Evolutionary conservation across 148 eudicot species (phyloP).

Genomic region (Tetragonia tetragonoides): DNA sequence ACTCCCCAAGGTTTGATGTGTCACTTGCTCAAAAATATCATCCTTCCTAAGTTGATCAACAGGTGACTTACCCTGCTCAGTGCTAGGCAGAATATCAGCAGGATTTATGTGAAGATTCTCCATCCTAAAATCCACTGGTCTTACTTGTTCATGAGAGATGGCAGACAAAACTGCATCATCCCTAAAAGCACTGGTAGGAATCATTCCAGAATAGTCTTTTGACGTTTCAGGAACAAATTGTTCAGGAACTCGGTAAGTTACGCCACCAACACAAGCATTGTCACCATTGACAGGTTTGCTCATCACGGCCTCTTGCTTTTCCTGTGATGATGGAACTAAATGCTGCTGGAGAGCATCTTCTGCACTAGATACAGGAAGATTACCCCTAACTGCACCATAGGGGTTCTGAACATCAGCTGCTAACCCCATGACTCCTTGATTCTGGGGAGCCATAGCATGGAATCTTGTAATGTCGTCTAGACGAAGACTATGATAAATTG

Average conservation of each 20-base stretch:
- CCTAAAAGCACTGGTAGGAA: slow-evolving; percentile 26
- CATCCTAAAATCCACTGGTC: slow-evolving; percentile 50
- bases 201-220: slow-evolving; percentile 34
- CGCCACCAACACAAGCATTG: slow-evolving; percentile 29
- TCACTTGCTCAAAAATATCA: slow-evolving; percentile 30
- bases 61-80: slow-evolving; percentile 36
- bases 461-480: slow-evolving; percentile 45
- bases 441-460: slow-evolving; percentile 33
- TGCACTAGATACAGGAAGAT: slow-evolving; percentile 33
- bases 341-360: slow-evolving; percentile 42
- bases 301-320: slow-evolving; percentile 35
- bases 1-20: slow-evolving; percentile 23
- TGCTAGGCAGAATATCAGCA: slow-evolving; percentile 32
- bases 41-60: slow-evolving; percentile 38
- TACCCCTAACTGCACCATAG: slow-evolving; percentile 28
- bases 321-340: slow-evolving; percentile 38
- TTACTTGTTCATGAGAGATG: slow-evolving; percentile 32
- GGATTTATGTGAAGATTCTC: slow-evolving; percentile 47
- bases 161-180: slow-evolving; percentile 35
- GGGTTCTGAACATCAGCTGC: slow-evolving; percentile 37
- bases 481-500: slow-evolving; percentile 55
- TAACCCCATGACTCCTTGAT: slow-evolving; percentile 40
- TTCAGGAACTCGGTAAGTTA: slow-evolving; percentile 36
- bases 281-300: slow-evolving; percentile 41
- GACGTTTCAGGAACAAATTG: slow-evolving; percentile 37